phyloP scores from a whole-genome alignment of 2,329 filamentous ascomycete genomes.

The Chaetomium globosum region DNA sequence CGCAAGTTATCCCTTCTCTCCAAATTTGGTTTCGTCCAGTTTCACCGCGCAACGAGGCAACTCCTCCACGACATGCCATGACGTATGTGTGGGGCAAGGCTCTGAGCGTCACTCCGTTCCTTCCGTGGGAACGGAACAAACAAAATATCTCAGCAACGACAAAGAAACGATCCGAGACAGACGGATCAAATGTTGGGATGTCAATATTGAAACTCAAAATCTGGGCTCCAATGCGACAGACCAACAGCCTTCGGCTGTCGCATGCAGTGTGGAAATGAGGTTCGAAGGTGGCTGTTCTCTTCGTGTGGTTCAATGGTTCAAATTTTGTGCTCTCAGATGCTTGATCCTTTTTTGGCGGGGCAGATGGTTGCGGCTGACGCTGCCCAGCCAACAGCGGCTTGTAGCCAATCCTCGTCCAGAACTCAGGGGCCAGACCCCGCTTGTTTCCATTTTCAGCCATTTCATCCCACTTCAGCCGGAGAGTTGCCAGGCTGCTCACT shows the following conservation, averaged over 20 bases:
- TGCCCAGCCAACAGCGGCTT: slow-evolving; percentile 17
- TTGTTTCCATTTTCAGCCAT: slow-evolving; percentile 3
- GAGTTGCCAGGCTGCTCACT: background rate
- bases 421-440: background rate
- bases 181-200: background rate
- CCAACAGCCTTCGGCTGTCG: background rate
- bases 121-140: background rate
- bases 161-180: background rate
- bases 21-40: background rate
- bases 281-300: background rate
- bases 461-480: slow-evolving; percentile 10
- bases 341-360: background rate
- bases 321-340: background rate
- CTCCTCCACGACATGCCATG: background rate
- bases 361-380: slow-evolving; percentile 10
- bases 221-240: background rate
- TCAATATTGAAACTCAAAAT: background rate
- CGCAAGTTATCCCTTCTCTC: too few species aligned
- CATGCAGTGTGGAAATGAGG: background rate
- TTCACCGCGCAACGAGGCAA: background rate
- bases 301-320: background rate
- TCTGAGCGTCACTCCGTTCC: background rate
- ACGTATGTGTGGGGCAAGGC: background rate
- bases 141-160: background rate
- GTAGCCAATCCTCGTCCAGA: slow-evolving; percentile 1